Evolutionary conservation across 345 rosid genomes (phyloP).

Genomic region (Leavenworthia alabamica): DNA sequence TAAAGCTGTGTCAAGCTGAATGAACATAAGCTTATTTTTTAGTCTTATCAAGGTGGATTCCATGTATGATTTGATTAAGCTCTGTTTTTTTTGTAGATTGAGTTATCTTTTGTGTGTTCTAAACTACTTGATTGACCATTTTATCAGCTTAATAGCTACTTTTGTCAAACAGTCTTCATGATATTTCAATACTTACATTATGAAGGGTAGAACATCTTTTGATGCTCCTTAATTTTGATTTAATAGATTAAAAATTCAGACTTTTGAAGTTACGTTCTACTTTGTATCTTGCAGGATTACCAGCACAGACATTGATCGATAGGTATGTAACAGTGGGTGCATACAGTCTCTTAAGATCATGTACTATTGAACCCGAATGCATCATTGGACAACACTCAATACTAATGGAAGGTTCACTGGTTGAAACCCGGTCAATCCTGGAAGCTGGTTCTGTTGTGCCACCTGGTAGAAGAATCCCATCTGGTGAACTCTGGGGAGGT

Average conservation of each 20-base stretch:
- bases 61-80: neutral
- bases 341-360: conserved; percentile 74
- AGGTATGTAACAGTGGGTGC: conserved; percentile 92
- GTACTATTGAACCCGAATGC: conserved; percentile 98
- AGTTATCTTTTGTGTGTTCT: neutral
- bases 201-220: neutral
- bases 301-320: conserved; percentile 81
- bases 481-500: conserved; percentile 97
- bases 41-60: neutral
- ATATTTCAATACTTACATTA: neutral
- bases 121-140: neutral
- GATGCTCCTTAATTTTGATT: neutral
- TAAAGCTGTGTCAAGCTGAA: neutral
- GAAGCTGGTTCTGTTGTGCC: conserved; percentile 97
- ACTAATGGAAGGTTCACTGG: conserved; percentile 96
- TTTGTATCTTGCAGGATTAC: conserved; percentile 56
- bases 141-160: neutral
- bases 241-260: neutral
- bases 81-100: neutral
- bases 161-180: neutral
- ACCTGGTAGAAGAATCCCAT: conserved; percentile 94
- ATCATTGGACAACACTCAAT: conserved; percentile 92
- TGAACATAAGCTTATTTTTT: neutral
- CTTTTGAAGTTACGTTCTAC: neutral
- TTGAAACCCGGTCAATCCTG: conserved; percentile 79